Base-by-base conservation (phyloP, 1,284 basidiomycete species). In the Chalciporus sp. region DNA sequence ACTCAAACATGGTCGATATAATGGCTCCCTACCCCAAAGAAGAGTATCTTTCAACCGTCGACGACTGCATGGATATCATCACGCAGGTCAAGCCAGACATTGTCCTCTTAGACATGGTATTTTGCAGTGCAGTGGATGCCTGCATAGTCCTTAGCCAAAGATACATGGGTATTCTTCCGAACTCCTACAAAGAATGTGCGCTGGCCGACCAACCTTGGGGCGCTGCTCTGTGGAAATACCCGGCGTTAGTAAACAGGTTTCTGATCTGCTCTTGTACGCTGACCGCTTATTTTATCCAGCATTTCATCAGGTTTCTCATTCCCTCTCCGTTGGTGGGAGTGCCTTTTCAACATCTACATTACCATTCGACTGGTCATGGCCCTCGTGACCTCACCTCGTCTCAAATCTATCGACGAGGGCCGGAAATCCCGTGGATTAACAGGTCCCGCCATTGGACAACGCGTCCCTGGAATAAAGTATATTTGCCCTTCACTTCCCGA, bases 301-400 rank as follows among this genome's bases (percentile, higher is more conserved):
- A 0, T 33, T 1, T 40, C 44, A 3, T 58, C 56, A 2, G 56
- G 42, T 9, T 56, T 39, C 20, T 4, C 46, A 10, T 56, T 33
- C 11, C 56, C 56, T 39, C 53, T 58, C 9, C 20, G 55, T n/a
- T 55, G 56, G 56, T 57, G 56, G 56, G 58, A 58, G 29, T 37
- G 60, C 23, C 53, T 39, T 2, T 16, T 60, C 43, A 60, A 57
- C 26, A 19, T 60, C 10, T 58, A 60, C 42, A 58, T 57, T 11
- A 11, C 12, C 12, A 42, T 60, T 37, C 47, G 47, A 26, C 26
- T 44, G 10, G 16, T 7, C 5, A 41, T 20, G 1, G 17, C 8
- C 14, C 0, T 11, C 0, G 1, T 20, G 16, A 17, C 11, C n/a
- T 45, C 46, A 5, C 10, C 1, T 27, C n/a, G 27, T 2, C 1